These are phyloP conservation scores for Leccinum laetum DNA, from an alignment of 1,284 basidiomycete genomes.

Conservation along the genomic window DNA sequence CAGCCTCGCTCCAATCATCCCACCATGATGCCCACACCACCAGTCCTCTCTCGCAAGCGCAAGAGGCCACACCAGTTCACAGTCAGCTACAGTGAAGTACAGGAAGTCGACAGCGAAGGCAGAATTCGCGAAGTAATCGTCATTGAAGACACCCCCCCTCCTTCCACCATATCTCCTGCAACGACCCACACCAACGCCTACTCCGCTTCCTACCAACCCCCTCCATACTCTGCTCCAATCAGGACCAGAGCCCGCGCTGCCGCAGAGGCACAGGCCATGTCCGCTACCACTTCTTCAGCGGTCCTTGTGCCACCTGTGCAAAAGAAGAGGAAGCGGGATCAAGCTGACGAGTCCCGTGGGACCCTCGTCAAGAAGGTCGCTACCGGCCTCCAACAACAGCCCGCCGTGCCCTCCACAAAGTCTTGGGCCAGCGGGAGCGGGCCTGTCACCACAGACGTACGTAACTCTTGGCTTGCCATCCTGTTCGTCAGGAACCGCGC, in stretches of 20 bases:
- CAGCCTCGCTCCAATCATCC: constrained; percentile 37
- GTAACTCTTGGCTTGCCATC: constrained; percentile 32
- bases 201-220: constrained; percentile 78
- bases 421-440: constrained; percentile 65
- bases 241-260: constrained; percentile 80
- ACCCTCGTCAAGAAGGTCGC: constrained; percentile 60
- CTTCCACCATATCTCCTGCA: constrained; percentile 73
- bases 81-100: constrained; percentile 81
- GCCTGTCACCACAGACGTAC: constrained; percentile 61
- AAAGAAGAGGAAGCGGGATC: constrained; percentile 79
- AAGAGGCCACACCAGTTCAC: constrained; percentile 78
- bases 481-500: constrained; percentile 22
- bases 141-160: constrained; percentile 83
- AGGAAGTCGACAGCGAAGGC: constrained; percentile 77
- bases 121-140: constrained; percentile 80
- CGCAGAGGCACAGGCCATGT: constrained; percentile 74
- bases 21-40: constrained; percentile 61
- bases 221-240: constrained; percentile 68
- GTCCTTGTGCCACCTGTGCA: constrained; percentile 57
- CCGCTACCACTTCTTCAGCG: constrained; percentile 62
- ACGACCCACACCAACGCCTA: constrained; percentile 64
- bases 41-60: constrained; percentile 71
- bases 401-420: constrained; percentile 48
- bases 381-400: constrained; percentile 46
- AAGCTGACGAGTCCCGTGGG: constrained; percentile 65